Evolutionary conservation across 768 basidiomycete species (phyloP).

Genomic region (Amanita inopinata): DNA sequence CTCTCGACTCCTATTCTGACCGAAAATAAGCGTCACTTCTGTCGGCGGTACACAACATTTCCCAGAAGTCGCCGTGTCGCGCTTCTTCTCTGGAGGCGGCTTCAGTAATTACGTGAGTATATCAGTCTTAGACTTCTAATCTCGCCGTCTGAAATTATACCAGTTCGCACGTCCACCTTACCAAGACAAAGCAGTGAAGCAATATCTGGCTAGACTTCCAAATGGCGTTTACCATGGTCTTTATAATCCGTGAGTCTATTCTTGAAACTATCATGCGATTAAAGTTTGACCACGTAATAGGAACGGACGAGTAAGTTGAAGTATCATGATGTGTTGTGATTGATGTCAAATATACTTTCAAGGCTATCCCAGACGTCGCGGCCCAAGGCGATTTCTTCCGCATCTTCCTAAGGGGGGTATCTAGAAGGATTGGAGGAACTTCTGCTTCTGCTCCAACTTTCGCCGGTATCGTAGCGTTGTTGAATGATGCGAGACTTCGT

Average conservation of each 20-base stretch:
- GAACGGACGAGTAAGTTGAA: slow-evolving; percentile 49
- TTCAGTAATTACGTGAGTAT: slow-evolving; percentile 57
- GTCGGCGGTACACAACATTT: slow-evolving; percentile 57
- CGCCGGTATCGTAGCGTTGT: slow-evolving; percentile 49
- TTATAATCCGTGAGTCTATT: slow-evolving; percentile 42
- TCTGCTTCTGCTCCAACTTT: slow-evolving; percentile 59
- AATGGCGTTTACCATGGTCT: slow-evolving; percentile 44
- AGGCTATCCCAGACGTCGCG: slow-evolving; percentile 60
- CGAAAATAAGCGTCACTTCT: slow-evolving; percentile 46
- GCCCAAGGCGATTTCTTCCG: slow-evolving; percentile 45
- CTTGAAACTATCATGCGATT: background rate
- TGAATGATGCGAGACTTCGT: slow-evolving; percentile 52
- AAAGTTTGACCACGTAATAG: slow-evolving; percentile 18
- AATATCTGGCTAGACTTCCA: slow-evolving; percentile 36
- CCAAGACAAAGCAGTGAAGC: slow-evolving; percentile 34
- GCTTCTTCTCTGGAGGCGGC: slow-evolving; percentile 60
- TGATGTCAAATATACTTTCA: background rate
- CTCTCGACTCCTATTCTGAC: background rate
- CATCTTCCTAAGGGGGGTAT: slow-evolving; percentile 32
- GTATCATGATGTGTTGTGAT: slow-evolving; percentile 11
- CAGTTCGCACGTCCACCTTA: slow-evolving; percentile 48
- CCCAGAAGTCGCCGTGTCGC: slow-evolving; percentile 45
- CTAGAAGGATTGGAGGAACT: slow-evolving; percentile 45
- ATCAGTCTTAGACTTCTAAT: background rate
- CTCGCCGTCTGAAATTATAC: background rate